These are phyloP conservation scores for Eragrostis tef DNA, from an alignment of 202 grass and related monocot genomes.

Conservation along the genomic window DNA sequence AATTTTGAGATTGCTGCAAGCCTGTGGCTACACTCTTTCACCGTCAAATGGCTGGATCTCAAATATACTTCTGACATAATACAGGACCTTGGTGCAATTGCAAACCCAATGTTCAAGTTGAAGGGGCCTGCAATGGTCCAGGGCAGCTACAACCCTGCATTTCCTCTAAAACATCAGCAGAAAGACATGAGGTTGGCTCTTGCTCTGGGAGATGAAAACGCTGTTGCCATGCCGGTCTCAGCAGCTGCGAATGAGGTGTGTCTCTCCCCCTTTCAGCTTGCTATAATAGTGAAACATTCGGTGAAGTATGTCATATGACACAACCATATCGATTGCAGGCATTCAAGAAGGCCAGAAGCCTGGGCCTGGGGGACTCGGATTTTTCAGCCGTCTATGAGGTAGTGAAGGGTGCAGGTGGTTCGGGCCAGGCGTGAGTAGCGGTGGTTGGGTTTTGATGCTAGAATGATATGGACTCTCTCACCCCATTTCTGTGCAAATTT, in stretches of 20 bases:
- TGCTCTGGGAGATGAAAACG: conserved; percentile 73
- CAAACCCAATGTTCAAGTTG: conserved; percentile 96
- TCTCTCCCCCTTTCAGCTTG: neutral
- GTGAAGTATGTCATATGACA: neutral
- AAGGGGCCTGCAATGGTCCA: conserved; percentile 90
- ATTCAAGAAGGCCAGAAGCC: conserved; percentile 87
- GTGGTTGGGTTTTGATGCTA: conserved; percentile 5
- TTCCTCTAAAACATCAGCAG: conserved; percentile 98
- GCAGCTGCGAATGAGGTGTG: conserved; percentile 85
- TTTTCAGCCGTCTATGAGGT: conserved; percentile 82
- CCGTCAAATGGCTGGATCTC: neutral
- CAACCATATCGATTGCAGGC: conserved; percentile 45
- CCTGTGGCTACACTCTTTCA: conserved; percentile 14
- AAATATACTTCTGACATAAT: neutral
- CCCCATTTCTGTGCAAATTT: neutral
- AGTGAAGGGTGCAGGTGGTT: conserved; percentile 61
- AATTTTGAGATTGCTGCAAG: conserved; percentile 10
- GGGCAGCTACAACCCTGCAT: conserved; percentile 77
- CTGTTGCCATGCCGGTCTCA: conserved; percentile 83
- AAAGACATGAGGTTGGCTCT: conserved; percentile 97
- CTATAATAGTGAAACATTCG: neutral
- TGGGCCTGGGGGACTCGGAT: conserved; percentile 79
- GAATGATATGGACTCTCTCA: neutral
- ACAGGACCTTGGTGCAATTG: conserved; percentile 72
- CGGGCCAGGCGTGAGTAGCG: conserved; percentile 51